Evolutionary conservation across 441 rosid species (phyloP).

Genomic region (Croton setiger): DNA sequence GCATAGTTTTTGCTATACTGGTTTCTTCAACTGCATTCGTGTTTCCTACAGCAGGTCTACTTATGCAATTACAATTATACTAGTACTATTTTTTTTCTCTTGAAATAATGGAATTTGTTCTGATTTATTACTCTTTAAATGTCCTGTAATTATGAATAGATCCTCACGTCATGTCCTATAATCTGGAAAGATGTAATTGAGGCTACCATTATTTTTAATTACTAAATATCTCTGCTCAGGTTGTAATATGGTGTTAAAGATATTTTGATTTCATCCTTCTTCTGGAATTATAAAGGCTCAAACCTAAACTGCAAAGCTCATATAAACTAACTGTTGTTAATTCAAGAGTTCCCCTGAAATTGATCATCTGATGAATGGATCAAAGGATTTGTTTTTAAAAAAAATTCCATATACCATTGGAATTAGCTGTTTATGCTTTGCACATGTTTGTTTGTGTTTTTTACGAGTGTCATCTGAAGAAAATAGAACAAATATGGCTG

Average conservation of each 20-base stretch:
- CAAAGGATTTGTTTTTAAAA: no score
- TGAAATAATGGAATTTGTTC: background rate
- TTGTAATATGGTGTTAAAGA: background rate
- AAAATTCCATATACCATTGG: background rate
- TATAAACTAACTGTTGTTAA: background rate
- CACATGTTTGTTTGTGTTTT: conserved; percentile 2
- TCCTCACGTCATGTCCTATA: background rate
- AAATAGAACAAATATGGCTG: conserved; percentile 5
- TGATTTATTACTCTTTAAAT: background rate
- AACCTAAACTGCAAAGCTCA: no score
- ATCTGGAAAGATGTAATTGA: background rate
- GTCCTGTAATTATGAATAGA: background rate
- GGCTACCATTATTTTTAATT: background rate
- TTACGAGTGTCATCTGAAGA: background rate
- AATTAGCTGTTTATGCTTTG: background rate
- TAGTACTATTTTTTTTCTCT: background rate
- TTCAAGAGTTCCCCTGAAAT: background rate
- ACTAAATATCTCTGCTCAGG: background rate
- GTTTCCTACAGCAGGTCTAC: background rate
- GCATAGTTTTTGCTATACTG: background rate
- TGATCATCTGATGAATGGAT: background rate
- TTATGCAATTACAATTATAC: background rate
- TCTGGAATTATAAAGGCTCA: no score
- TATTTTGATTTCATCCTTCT: background rate
- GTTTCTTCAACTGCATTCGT: background rate